Conservation (phyloP, 352 stramenopile species). For the Blastocystis sp. region DNA sequence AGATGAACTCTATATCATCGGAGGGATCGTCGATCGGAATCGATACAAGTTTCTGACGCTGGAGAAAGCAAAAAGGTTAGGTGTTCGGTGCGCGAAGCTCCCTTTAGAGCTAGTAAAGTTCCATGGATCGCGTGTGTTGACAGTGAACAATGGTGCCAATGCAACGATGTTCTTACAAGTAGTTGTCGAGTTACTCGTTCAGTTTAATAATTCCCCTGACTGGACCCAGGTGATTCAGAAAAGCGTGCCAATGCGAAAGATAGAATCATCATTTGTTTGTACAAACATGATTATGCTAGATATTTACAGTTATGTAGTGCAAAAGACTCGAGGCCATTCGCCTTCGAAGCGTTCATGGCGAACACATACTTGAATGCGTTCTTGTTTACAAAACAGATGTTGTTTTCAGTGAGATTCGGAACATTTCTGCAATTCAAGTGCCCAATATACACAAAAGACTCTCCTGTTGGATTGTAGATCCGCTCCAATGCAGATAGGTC, state of each 20-base stretch:
- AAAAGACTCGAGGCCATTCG: background rate
- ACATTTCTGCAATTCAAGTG: background rate
- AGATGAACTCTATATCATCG: conserved; percentile 89
- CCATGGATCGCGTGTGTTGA: conserved; percentile 73
- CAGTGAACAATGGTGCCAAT: conserved; percentile 76
- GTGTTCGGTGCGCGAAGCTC: conserved; percentile 79
- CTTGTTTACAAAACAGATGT: background rate
- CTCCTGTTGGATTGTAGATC: background rate
- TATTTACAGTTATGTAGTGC: background rate
- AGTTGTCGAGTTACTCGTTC: conserved; percentile 45
- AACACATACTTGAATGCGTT: conserved; percentile 6
- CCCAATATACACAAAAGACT: background rate
- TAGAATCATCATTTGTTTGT: conserved; percentile 42
- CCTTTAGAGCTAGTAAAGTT: conserved; percentile 34
- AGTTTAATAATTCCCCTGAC: background rate
- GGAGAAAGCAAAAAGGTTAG: conserved; percentile 79
- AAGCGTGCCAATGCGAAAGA: conserved; percentile 26
- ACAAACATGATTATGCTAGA: background rate
- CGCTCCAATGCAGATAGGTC: background rate
- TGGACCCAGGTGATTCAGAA: conserved; percentile 32
- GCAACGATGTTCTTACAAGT: background rate
- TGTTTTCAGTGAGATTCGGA: background rate
- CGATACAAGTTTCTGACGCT: conserved; percentile 85
- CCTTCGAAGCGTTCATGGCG: background rate
- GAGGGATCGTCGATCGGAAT: conserved; percentile 91